Evolutionary conservation across 2,329 filamentous ascomycete species (phyloP).

Genomic region (Ophiostoma australiae): DNA sequence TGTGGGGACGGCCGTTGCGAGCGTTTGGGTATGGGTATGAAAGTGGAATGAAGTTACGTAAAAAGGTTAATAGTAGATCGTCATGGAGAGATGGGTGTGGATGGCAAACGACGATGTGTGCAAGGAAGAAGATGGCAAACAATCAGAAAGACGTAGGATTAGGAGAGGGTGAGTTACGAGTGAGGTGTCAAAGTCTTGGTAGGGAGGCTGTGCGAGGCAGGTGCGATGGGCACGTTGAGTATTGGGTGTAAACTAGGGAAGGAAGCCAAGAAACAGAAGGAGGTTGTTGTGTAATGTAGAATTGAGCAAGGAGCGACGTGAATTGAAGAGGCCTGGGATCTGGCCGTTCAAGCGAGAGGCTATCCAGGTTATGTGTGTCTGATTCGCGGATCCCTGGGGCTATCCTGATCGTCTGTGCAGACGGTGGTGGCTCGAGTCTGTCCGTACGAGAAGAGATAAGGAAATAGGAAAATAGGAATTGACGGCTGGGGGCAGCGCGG

Average conservation of each 20-base stretch:
- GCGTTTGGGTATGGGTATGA: background rate
- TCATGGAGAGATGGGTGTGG: background rate
- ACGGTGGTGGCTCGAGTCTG: background rate
- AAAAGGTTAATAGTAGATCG: background rate
- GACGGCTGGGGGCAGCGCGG: background rate
- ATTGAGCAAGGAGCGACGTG: slow-evolving; percentile 1
- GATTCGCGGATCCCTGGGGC: background rate
- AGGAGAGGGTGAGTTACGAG: background rate
- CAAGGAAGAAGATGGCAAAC: background rate
- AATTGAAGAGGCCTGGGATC: background rate
- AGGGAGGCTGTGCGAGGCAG: background rate
- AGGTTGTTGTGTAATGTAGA: background rate
- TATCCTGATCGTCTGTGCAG: background rate
- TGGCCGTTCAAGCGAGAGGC: background rate
- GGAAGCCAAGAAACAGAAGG: background rate
- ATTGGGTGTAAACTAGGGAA: background rate
- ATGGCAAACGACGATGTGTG: background rate
- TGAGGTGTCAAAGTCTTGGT: background rate
- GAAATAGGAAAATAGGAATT: background rate
- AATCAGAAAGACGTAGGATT: background rate
- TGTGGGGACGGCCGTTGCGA: background rate
- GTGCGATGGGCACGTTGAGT: background rate
- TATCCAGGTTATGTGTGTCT: slow-evolving; percentile 2
- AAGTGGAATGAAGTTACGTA: slow-evolving; percentile 1
- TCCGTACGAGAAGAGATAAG: background rate